Base-by-base conservation (phyloP, 2,329 filamentous ascomycete genomes). In the Aspergillus intermedius region DNA sequence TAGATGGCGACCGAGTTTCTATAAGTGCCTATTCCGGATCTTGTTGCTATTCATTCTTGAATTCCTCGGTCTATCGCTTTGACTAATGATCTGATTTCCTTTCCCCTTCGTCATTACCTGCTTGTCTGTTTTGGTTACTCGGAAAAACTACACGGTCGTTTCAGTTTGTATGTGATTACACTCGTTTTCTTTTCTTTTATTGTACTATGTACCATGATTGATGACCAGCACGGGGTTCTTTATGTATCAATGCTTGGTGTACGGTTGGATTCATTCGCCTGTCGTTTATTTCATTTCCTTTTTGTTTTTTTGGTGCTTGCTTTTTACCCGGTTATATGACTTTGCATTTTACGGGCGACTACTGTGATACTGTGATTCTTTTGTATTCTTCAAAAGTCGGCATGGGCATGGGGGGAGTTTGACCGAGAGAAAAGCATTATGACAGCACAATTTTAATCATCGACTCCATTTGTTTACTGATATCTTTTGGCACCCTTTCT, bases 381-480 rank as follows among this genome's bases (percentile, higher is more conserved):
- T 48, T 53, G 50, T 48, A 54, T 47, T 49, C 45, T 51, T 40
- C 17, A 19, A 12, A 19, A 21, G 17, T 37, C n/a, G 34, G 34
- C 34, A 37, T 45, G 46, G 51, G 53, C 49, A 54, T 55, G 52
- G 53, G 35, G 53, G 57, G 56, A 58, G 54, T 56, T 54, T 50
- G 47, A 52, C 45, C 47, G 53, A 55, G 54, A 46, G 42, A 48
- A 48, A 50, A 52, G 50, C 49, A 50, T 54, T 19, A 50, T 51
- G 52, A 46, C 50, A 55, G 55, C 53, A 59, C 55, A 52, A 45
- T 51, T 50, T 45, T 10, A 46, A 47, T 52, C 37, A 42, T 45
- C 30, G 45, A 47, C 34, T 49, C 43, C 51, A 50, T 32, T 49
- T 49, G 40, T 32, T 53, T 54, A 51, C 49, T 47, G 22, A 42